Base-by-base conservation (phyloP, 1,284 basidiomycete species). In the Fomitopsis pinicola region DNA sequence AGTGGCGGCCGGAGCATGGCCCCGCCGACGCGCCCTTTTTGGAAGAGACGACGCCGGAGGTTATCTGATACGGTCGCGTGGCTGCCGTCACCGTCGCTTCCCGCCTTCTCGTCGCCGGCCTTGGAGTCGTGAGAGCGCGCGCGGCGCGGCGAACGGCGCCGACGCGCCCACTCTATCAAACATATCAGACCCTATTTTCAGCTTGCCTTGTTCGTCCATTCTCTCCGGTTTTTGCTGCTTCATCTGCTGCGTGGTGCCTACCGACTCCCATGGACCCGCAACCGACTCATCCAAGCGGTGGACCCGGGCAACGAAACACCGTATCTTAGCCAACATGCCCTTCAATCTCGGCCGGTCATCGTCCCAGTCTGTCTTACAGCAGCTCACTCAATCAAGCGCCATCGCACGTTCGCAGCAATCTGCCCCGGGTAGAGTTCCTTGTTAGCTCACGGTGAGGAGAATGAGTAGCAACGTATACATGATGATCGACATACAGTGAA, bases 121-220 rank as follows among this genome's bases (percentile, higher is more conserved):
- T 3, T 26, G 10, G 33, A 53, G 4, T 8, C 19, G 30, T 53
- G 52, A 38, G 52, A 36, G 52, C 6, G 33, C 30, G 36, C 52
- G 52, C 35, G 8, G 30, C n/a, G 48, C 6, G 14, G 33, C 15
- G 22, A 26, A 10, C 46, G 22, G 9, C 26, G 28, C 12, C n/a
- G n/a, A n/a, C 22, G 28, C 48, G 48, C 48, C 14, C 48, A 50
- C 38, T 9, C 35, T 19, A 53, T 53, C 52, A 33, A 30, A 35
- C 52, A 15, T 54, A 40, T 54, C 52, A 54, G 61, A 66, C 64
- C 67, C 67, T 55, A 48, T 62, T 56, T 57, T 56, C 59, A 26
- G 55, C 52, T 58, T 65, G 53, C 65, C 64, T 58, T 62, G 59
- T 66, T 63, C 33, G 62, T 57, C 26, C 45, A 36, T 46, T 30